Evolutionary conservation across 768 basidiomycete species (phyloP), one percentile per base, ranked within the genome.

Genomic region (Tylopilus subfusipes): DNA sequence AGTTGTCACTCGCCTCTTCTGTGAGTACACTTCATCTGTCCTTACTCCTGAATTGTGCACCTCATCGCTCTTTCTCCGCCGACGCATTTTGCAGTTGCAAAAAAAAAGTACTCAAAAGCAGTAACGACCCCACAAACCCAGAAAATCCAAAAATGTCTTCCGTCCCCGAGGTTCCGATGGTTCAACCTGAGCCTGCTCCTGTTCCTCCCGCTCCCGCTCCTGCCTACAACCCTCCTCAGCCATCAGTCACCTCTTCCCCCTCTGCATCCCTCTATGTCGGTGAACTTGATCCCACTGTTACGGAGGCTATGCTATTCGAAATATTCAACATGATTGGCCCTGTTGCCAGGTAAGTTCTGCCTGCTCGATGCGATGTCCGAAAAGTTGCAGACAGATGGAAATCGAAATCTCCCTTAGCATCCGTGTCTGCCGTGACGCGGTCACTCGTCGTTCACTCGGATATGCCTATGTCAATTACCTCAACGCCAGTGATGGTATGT

Each of bases 241-340:
- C 67, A n/a, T 66, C 77, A n/a, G 69, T 74, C 56, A 75, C 84
- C 39, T 79, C 88, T 55, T 78, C 86, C 54, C 90, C 90, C 22
- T 92, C 90, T 50, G 91, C 91, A 22, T 97, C 94, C 55, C 90
- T 99, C 65, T 99, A 99, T 76, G 97, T 99, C 59, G 97, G 97
- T 55, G 97, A 99, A 78, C 88, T 99, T 62, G 97, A 98, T 76
- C 87, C 91, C 65, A 89, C 91, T 61, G 97, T 99, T 75, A 92
- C 95, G 34, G 97, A 99, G 80, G 96, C 97, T 54, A 98, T 98
- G 93, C 84, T 99, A 51, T 99, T 98, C 71, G 97, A 99, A 80
- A 98, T 99, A 73, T 99, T 99, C 82, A 97, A 97, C 73, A 96
- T 98, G 92, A 93, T 98, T 75, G 97, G 97, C 49, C 97, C 96